These are phyloP conservation scores for Xerocomus cyaneibrunnescens DNA, from an alignment of 1,284 basidiomycete species.

Conservation along the genomic window DNA sequence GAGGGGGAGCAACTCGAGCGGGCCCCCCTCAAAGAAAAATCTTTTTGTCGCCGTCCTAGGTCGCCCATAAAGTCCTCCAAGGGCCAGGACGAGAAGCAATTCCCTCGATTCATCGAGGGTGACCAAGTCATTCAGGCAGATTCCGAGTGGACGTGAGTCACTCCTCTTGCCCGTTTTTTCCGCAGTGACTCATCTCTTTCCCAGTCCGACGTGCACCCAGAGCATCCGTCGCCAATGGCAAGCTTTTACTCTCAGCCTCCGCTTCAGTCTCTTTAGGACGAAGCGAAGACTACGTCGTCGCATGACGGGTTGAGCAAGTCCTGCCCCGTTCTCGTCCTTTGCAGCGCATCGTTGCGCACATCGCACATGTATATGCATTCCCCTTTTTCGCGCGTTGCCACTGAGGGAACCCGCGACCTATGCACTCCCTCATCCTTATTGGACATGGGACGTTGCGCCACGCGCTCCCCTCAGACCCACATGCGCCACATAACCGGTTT, in stretches of 20 bases:
- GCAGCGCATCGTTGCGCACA: slow-evolving; percentile 17
- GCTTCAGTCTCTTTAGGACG: slow-evolving; percentile 58
- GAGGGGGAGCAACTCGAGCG: slow-evolving; percentile 24
- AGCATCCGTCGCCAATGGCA: slow-evolving; percentile 57
- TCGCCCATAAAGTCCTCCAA: slow-evolving; percentile 21
- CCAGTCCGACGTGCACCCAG: slow-evolving; percentile 55
- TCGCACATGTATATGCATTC: slow-evolving; percentile 27
- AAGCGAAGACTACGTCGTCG: slow-evolving; percentile 44
- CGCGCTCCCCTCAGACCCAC: slow-evolving; percentile 23
- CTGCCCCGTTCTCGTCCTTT: slow-evolving; percentile 1
- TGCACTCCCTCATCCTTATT: slow-evolving; percentile 15
- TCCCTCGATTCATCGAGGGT: background rate
- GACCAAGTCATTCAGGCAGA: slow-evolving; percentile 26
- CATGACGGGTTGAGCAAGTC: slow-evolving; percentile 25
- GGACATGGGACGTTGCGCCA: slow-evolving; percentile 26
- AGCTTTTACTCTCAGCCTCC: slow-evolving; percentile 50
- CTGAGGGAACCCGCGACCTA: slow-evolving; percentile 23
- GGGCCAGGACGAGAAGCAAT: slow-evolving; percentile 33
- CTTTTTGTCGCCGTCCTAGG: slow-evolving; percentile 15
- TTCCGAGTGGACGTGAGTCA: slow-evolving; percentile 40
- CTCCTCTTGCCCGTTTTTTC: background rate
- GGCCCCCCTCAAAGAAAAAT: slow-evolving; percentile 32
- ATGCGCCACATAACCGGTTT: slow-evolving; percentile 21
- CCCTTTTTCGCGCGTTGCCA: slow-evolving; percentile 22
- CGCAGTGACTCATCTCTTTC: background rate